Percentiles rank a stretch among this genome's conserved stretches.
Conservation (phyloP, 1,139 yeast species). For the Geotrichum histeridarum region DNA sequence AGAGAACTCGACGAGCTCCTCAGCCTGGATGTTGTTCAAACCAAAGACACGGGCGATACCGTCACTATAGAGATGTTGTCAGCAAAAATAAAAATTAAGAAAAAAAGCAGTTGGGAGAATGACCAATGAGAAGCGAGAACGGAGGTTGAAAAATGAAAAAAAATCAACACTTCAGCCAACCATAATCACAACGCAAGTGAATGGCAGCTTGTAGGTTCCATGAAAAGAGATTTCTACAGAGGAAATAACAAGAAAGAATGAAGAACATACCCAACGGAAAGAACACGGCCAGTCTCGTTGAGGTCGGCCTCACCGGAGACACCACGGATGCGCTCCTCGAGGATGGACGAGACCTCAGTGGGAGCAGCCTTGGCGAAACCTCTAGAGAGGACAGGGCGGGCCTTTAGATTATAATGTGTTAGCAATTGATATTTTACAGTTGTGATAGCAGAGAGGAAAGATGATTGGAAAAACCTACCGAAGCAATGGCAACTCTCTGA, state of each 20-base stretch:
- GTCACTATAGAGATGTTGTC: slow-evolving; percentile 55
- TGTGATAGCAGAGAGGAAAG: slow-evolving; percentile 21
- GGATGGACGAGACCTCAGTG: slow-evolving; percentile 97
- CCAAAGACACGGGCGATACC: slow-evolving; percentile 99
- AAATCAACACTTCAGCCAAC: slow-evolving; percentile 1
- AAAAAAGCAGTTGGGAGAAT: slow-evolving; percentile 1
- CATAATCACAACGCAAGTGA: neutral
- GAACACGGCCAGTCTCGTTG: slow-evolving; percentile 98
- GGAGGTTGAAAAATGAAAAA: slow-evolving; percentile 5
- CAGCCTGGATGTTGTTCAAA: slow-evolving; percentile 99
- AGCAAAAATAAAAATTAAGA: slow-evolving; percentile 3
- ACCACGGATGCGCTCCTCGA: slow-evolving; percentile 99
- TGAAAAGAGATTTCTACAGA: neutral
- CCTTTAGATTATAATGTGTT: slow-evolving; percentile 5
- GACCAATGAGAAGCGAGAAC: slow-evolving; percentile 15
- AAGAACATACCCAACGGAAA: slow-evolving; percentile 81
- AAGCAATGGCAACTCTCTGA: slow-evolving; percentile 30
- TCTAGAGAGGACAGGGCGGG: slow-evolving; percentile 36
- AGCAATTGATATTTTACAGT: slow-evolving; percentile 22
- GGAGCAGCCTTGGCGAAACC: slow-evolving; percentile 97
- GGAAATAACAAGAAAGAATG: neutral
- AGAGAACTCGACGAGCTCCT: slow-evolving; percentile 98
- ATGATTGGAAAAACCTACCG: neutral
- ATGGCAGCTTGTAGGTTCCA: neutral
- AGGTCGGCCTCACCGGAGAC: slow-evolving; percentile 95